Percentiles rank a stretch among this genome's conserved stretches.
These are phyloP conservation scores for Ilyonectria mors-panacis DNA, from an alignment of 2,329 filamentous ascomycete species.

Conservation along the genomic window DNA sequence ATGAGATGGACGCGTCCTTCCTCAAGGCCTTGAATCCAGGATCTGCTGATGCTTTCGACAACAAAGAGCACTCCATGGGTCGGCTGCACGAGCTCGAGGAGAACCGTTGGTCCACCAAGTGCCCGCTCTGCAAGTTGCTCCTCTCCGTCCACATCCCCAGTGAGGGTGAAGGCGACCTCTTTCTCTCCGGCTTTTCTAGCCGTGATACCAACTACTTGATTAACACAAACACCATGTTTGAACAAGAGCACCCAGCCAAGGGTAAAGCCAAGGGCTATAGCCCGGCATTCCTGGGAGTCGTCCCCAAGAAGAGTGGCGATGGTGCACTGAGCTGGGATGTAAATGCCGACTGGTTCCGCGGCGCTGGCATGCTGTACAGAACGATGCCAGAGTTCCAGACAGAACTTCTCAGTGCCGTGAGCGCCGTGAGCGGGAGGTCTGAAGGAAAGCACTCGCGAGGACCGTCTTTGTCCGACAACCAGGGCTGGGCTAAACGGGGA, in stretches of 20 bases:
- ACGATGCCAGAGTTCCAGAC: slow-evolving; percentile 47
- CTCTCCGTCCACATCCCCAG: slow-evolving; percentile 52
- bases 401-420: slow-evolving; percentile 45
- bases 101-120: slow-evolving; percentile 52
- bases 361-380: slow-evolving; percentile 53
- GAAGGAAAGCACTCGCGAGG: slow-evolving; percentile 39
- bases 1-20: slow-evolving; percentile 51
- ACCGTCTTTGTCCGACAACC: slow-evolving; percentile 37
- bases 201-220: slow-evolving; percentile 55
- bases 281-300: slow-evolving; percentile 52
- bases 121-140: slow-evolving; percentile 54
- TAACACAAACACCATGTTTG: slow-evolving; percentile 50
- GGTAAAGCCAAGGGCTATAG: slow-evolving; percentile 48
- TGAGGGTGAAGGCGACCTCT: slow-evolving; percentile 49
- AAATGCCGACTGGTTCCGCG: slow-evolving; percentile 52
- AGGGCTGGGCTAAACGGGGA: slow-evolving; percentile 50
- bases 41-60: slow-evolving; percentile 51
- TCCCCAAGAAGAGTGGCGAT: slow-evolving; percentile 51
- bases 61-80: slow-evolving; percentile 49
- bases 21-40: slow-evolving; percentile 47
- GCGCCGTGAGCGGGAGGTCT: slow-evolving; percentile 31
- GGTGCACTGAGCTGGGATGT: slow-evolving; percentile 51
- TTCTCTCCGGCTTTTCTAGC: slow-evolving; percentile 53
- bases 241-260: slow-evolving; percentile 50
- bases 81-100: slow-evolving; percentile 50